Evolutionary conservation across 2,329 filamentous ascomycete species (phyloP), one percentile per base, ranked within the genome.

Genomic region (Plenodomus lindquistii): DNA sequence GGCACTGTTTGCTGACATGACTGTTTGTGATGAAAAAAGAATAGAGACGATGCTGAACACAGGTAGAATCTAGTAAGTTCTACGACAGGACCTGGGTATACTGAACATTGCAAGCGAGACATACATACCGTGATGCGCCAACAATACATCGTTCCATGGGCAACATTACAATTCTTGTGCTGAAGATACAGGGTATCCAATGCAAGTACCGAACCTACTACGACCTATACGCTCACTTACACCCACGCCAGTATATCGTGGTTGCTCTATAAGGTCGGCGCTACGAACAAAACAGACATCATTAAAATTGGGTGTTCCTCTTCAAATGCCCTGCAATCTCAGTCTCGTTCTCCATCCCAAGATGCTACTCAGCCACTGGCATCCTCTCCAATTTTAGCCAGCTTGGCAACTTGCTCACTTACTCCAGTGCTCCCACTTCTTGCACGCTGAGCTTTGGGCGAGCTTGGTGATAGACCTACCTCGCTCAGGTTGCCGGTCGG

Each of bases 361-460:
- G 11, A 31, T 15, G 11, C 27, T 15, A 15, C 27, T 31, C 27
- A 31, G 27, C 27, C 27, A 31, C 27, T 31, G 11, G 6, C 27
- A 31, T 31, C 27, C 6, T 31, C 27, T 4, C 27, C 27, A 7
- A 31, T 8, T 15, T 31, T 31, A 8, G 27, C 11, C 27, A 72
- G 44, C 24, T 65, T 59, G 3, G 69, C 68, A 19, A 72, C 65
- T 39, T 71, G 65, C 54, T 72, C 70, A 29, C 54, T 46, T 2
- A 71, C 62, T 6, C 67, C 58, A 20, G 50, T 56, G 44, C 60
- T 69, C 8, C 57, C 56, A 37, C 60, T 67, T 27, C 63, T 55
- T 6, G 46, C 46, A 18, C 55, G 53, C 1, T 29, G 52, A 16
- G 46, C 40, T 22, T 56, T 54, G 3, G 57, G 52, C 16, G 59